Percentiles rank a stretch among this genome's conserved stretches.
Conservation (phyloP, 257 asterid genomes). For the Nicotiana attenuata region DNA sequence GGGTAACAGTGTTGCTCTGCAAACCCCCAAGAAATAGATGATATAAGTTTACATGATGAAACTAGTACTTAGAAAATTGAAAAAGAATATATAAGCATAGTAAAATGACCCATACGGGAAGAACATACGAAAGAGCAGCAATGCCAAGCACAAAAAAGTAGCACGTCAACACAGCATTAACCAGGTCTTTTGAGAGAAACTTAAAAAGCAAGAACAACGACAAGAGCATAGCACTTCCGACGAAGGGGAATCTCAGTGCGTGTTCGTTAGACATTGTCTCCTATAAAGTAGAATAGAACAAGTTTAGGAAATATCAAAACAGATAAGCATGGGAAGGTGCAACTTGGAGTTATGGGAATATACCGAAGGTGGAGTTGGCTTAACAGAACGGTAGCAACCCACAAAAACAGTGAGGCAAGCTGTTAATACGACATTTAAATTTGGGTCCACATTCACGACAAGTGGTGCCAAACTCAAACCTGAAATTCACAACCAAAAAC, state of each 20-base stretch:
- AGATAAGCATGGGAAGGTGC: background rate
- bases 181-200: constrained; percentile 96
- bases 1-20: constrained; percentile 89
- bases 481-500: constrained; percentile 26
- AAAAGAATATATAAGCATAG: constrained; percentile 10
- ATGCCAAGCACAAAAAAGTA: constrained; percentile 92
- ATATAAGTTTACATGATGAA: background rate
- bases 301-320: constrained; percentile 3
- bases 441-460: constrained; percentile 85
- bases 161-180: constrained; percentile 93
- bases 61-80: background rate
- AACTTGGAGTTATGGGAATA: constrained; percentile 25
- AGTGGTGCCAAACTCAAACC: constrained; percentile 91
- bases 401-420: constrained; percentile 88
- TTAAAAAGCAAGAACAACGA: constrained; percentile 95
- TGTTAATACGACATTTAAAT: constrained; percentile 75
- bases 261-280: constrained; percentile 97
- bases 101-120: constrained; percentile 21
- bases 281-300: constrained; percentile 35
- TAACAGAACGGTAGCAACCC: constrained; percentile 84
- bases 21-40: constrained; percentile 18
- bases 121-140: constrained; percentile 90
- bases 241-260: constrained; percentile 93
- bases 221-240: constrained; percentile 94
- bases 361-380: constrained; percentile 90